Conservation (phyloP, 2,329 filamentous ascomycete species). For the Fusarium austroafricanum region DNA sequence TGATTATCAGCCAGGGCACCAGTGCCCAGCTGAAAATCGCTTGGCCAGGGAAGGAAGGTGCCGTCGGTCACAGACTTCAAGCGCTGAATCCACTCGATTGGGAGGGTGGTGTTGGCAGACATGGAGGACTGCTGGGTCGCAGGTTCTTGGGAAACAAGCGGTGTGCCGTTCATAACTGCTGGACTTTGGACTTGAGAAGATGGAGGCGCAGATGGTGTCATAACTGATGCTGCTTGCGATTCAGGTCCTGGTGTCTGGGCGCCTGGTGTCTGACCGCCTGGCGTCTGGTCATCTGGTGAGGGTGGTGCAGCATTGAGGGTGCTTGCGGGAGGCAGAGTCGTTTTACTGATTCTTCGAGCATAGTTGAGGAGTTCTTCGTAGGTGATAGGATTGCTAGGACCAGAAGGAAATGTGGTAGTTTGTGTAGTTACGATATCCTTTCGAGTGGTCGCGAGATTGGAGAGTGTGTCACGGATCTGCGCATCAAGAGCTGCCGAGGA, state of each 20-base stretch:
- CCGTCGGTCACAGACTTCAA: constrained; percentile 68
- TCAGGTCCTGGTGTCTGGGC: constrained; percentile 50
- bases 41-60: constrained; percentile 82
- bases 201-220: constrained; percentile 50
- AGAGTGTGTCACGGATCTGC: constrained; percentile 77
- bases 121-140: constrained; percentile 51
- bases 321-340: constrained; percentile 76
- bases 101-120: constrained; percentile 57
- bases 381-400: constrained; percentile 66
- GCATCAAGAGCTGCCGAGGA: constrained; percentile 74
- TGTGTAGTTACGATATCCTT: constrained; percentile 76
- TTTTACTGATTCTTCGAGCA: constrained; percentile 82
- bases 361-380: constrained; percentile 82
- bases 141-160: constrained; percentile 45
- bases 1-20: constrained; percentile 76
- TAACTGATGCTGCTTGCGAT: constrained; percentile 45
- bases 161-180: constrained; percentile 49
- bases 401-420: constrained; percentile 65
- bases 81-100: constrained; percentile 60
- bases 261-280: constrained; percentile 46
- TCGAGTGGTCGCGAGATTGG: constrained; percentile 76
- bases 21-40: constrained; percentile 73
- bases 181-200: constrained; percentile 52
- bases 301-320: constrained; percentile 56
- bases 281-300: constrained; percentile 36